These are phyloP conservation scores for Fusarium hostae DNA, from an alignment of 2,329 filamentous ascomycete genomes.

Conservation along the genomic window DNA sequence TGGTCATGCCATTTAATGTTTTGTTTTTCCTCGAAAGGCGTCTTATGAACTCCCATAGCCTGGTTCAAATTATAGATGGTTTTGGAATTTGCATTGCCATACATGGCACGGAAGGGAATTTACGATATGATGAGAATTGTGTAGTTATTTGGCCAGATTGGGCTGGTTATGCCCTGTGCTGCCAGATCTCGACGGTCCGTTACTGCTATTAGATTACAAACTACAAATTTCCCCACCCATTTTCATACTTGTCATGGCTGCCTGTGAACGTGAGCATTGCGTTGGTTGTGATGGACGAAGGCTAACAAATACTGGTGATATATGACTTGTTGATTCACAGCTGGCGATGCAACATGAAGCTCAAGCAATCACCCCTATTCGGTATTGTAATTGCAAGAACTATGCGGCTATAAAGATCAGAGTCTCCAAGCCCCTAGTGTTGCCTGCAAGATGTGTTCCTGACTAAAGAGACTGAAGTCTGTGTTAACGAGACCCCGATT, in stretches of 20 bases:
- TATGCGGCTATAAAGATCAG: neutral
- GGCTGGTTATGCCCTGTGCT: neutral
- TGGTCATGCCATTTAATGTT: slow-evolving; percentile 25
- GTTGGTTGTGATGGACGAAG: neutral
- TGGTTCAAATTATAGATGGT: slow-evolving; percentile 23
- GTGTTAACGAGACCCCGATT: neutral
- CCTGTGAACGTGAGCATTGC: neutral
- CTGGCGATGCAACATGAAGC: neutral
- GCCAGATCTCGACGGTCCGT: neutral
- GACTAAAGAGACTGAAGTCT: neutral
- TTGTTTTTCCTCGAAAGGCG: slow-evolving; percentile 11
- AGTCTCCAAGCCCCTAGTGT: neutral
- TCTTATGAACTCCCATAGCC: slow-evolving; percentile 7
- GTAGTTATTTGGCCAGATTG: slow-evolving; percentile 10
- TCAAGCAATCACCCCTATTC: neutral
- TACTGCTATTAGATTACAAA: slow-evolving; percentile 15
- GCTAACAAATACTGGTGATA: neutral
- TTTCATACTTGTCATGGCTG: neutral
- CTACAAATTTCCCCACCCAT: neutral
- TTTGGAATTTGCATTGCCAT: slow-evolving; percentile 27
- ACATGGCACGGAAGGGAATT: slow-evolving; percentile 22
- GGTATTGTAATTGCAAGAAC: neutral
- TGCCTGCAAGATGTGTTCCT: neutral
- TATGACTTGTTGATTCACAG: neutral
- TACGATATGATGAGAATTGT: slow-evolving; percentile 28